phyloP scores from a whole-genome alignment of 768 basidiomycete species.

The Lyophyllum decastes region DNA sequence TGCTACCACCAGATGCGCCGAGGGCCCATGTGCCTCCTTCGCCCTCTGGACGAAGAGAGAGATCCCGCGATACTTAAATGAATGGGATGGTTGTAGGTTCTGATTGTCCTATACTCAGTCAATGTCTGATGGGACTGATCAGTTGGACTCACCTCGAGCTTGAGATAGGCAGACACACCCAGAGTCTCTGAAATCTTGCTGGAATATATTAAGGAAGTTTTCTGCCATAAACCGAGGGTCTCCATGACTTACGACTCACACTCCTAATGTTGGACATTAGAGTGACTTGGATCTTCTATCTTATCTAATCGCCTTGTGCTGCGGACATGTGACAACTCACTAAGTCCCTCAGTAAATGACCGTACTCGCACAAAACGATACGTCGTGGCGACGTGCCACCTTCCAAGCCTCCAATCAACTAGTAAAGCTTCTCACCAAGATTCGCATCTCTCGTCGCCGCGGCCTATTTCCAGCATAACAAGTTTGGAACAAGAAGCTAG shows the following conservation, averaged over 20 bases:
- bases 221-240: conserved; percentile 44
- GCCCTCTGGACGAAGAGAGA: conserved; percentile 60
- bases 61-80: conserved; percentile 78
- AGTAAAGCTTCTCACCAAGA: not conserved
- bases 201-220: conserved; percentile 70
- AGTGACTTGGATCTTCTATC: not conserved
- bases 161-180: conserved; percentile 61
- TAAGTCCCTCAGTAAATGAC: too few species aligned
- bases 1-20: conserved; percentile 65
- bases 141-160: conserved; percentile 57
- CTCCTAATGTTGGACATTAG: not conserved
- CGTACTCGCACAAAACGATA: too few species aligned
- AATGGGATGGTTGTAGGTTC: conserved; percentile 73
- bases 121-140: not conserved
- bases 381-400: too few species aligned
- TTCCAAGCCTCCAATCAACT: not conserved
- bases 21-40: conserved; percentile 48
- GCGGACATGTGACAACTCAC: not conserved
- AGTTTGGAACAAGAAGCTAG: not conserved
- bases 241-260: not conserved
- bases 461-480: not conserved
- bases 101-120: conserved; percentile 23
- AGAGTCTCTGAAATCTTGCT: conserved; percentile 53
- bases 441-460: not conserved
- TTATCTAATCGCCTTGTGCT: not conserved